Percentiles rank a stretch among this genome's conserved stretches.
These are phyloP conservation scores for Colletotrichum sp. DNA, from an alignment of 2,329 filamentous ascomycete species.

Conservation along the genomic window DNA sequence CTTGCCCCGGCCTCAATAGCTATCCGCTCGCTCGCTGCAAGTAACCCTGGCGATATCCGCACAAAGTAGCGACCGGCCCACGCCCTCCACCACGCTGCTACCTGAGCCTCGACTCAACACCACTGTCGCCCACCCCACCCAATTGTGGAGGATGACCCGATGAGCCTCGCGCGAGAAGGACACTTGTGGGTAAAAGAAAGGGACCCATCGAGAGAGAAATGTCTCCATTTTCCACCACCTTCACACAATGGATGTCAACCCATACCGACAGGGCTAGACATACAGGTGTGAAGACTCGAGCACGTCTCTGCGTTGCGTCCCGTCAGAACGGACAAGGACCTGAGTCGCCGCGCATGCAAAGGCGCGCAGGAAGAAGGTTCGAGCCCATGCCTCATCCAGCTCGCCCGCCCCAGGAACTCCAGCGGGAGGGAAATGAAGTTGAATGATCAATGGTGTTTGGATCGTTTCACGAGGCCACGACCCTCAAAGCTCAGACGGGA, in stretches of 20 bases:
- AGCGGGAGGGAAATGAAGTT: background rate
- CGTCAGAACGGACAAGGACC: background rate
- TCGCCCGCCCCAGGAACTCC: background rate
- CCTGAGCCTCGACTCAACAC: background rate
- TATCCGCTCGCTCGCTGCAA: background rate
- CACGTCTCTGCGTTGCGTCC: background rate
- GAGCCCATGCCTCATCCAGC: background rate
- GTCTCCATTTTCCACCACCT: background rate
- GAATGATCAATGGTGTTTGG: background rate
- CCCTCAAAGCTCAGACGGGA: background rate
- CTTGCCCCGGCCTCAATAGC: background rate
- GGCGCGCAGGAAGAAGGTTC: slow-evolving; percentile 7
- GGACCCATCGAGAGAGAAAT: background rate
- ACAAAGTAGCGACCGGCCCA: background rate
- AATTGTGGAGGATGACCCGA: background rate
- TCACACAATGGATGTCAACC: background rate
- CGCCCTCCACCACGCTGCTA: background rate
- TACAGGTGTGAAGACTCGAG: background rate
- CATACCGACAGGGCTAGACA: background rate
- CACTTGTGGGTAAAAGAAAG: background rate
- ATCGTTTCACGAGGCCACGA: background rate
- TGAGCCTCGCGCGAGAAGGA: background rate
- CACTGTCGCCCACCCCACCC: background rate
- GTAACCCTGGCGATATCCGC: background rate
- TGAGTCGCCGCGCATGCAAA: slow-evolving; percentile 9